Evolutionary conservation across 805 yeast genomes (phyloP), one percentile per base, ranked within the genome.

Genomic region (Metschnikowia arizonensis): DNA sequence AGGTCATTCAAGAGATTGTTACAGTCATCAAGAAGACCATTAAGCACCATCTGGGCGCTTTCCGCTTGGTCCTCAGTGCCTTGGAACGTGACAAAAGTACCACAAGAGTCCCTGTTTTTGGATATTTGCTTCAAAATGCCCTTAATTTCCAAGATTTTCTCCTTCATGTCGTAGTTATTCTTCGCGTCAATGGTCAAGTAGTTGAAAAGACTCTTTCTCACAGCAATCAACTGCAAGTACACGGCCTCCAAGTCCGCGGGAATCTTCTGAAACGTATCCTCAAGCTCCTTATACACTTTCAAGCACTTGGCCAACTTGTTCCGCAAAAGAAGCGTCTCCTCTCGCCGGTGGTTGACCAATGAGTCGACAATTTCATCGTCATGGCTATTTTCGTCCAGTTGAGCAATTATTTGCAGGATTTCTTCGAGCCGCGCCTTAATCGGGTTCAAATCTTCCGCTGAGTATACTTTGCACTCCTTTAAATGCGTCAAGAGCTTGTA

Each of bases 1-100:
- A 88, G 68, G 68, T 90, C 97, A 47, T 76, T 77, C 33, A 88
- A 66, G 47, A 88, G 72, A 53, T 82, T 82, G 59, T 82, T 81
- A 61, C 96, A 87, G 59, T 88, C 95, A 63, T 88, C 96, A 23
- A 88, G 69, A 35, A 89, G 68, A 6, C 90, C 91, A 58, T 84
- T 83, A 41, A 85, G 63, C 1, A 83, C 81, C 31, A 72, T 72
- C 48, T 72, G 76, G 11, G 63, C 52, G 3, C 63, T 52, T 10
- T 53, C 56, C 18, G 57, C 46, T 36, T 58, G 60, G 9, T 53
- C 53, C 23, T 52, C 54, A 5, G 65, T 51, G 11, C 58, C 60
- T 6, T 45, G 48, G 9, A 38, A 30, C 21, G 61, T 53, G 38
- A 46, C 49, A 58, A 83, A 82, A 52, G 74, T 71, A 17, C 85